Evolutionary conservation across 148 eudicot genomes (phyloP).

Genomic region (Arbutus unedo): DNA sequence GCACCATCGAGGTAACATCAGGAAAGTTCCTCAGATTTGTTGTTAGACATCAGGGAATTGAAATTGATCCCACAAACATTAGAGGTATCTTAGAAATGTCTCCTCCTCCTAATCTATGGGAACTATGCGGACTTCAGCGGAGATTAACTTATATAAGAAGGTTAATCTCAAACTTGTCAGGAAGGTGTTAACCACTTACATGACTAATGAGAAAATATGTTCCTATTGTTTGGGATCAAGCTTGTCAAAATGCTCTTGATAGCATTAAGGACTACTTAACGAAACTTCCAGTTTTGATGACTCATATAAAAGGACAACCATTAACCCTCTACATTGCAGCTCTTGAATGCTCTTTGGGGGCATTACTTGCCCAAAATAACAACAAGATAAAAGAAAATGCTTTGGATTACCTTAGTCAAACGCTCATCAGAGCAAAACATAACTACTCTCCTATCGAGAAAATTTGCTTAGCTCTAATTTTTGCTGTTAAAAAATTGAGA

Average conservation of each 20-base stretch:
- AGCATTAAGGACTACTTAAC: neutral
- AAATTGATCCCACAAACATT: neutral
- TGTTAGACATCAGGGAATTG: neutral
- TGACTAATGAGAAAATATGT: neutral
- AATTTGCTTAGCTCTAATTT: too few relatives aligned
- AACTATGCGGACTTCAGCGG: neutral
- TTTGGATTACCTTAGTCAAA: neutral
- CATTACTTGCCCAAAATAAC: too few relatives aligned
- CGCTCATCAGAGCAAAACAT: neutral
- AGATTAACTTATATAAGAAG: neutral
- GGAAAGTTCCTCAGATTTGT: slow-evolving; percentile 5
- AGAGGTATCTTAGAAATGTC: slow-evolving; percentile 1
- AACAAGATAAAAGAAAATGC: too few relatives aligned
- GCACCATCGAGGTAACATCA: neutral
- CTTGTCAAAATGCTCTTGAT: neutral
- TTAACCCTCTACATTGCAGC: too few relatives aligned
- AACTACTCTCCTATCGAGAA: neutral
- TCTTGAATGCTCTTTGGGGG: too few relatives aligned
- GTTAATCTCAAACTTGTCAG: neutral
- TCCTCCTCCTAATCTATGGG: neutral
- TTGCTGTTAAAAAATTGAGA: too few relatives aligned
- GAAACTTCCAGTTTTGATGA: neutral
- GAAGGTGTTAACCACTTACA: neutral
- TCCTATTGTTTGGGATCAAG: neutral
- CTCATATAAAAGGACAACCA: neutral